Evolutionary conservation across 371 early-diverging fungal genomes (phyloP).

Genomic region (Syncephalastrum sp.): DNA sequence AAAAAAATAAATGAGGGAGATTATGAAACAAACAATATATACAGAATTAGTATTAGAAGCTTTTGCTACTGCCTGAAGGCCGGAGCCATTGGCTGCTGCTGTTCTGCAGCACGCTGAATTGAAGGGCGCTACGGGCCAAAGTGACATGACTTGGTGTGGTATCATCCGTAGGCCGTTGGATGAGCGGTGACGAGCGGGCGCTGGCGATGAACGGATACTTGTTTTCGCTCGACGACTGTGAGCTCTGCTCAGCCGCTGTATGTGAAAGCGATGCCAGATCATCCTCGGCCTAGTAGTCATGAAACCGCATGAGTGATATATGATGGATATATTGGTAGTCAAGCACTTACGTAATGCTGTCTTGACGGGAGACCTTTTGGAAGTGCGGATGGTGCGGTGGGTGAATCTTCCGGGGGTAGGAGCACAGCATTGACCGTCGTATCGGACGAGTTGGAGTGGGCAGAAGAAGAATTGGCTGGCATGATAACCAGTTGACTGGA

Average conservation of each 20-base stretch:
- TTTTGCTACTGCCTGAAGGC: constrained; percentile 19
- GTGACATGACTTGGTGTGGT: constrained; percentile 18
- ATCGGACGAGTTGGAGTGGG: not conserved
- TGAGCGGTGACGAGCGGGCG: constrained; percentile 1
- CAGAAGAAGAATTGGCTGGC: not conserved
- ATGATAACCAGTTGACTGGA: not conserved
- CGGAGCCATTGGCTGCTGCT: constrained; percentile 36
- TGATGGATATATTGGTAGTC: not conserved
- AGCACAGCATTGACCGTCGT: not conserved
- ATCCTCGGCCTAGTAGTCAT: not conserved
- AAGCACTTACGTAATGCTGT: not conserved
- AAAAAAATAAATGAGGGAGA: constrained; percentile 90
- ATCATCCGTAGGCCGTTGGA: not conserved
- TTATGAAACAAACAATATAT: constrained; percentile 89
- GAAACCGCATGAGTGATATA: not conserved
- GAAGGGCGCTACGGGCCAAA: constrained; percentile 20
- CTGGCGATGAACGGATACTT: constrained; percentile 11
- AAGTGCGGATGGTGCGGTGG: not conserved
- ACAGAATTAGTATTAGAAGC: constrained; percentile 15
- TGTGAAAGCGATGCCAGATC: constrained; percentile 1
- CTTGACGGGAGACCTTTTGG: not conserved
- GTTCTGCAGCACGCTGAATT: constrained; percentile 23
- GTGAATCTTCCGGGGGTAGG: not conserved
- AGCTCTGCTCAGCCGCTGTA: not conserved
- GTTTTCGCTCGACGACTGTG: not conserved